Evolutionary conservation across 805 yeast genomes (phyloP).

Genomic region (Torulaspora franciscae): DNA sequence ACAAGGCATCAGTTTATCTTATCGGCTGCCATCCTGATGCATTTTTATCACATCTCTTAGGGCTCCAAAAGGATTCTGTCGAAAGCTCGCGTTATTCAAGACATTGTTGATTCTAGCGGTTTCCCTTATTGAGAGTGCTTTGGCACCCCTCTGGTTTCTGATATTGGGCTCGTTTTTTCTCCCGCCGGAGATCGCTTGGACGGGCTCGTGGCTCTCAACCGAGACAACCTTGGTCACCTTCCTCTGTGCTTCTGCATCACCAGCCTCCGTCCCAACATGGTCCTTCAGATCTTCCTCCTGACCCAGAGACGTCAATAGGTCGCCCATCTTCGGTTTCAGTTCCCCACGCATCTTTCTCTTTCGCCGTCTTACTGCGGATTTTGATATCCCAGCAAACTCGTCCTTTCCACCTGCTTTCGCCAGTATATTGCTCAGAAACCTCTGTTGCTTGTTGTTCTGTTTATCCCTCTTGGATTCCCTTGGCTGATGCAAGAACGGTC

Average conservation of each 20-base stretch:
- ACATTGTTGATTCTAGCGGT: conserved; percentile 54
- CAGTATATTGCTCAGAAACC: conserved; percentile 29
- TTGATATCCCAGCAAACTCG: conserved; percentile 49
- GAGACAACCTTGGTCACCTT: conserved; percentile 12
- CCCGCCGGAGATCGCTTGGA: conserved; percentile 19
- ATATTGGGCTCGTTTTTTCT: conserved; percentile 49
- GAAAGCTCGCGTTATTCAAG: conserved; percentile 50
- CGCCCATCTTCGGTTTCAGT: conserved; percentile 63
- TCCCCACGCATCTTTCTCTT: conserved; percentile 59
- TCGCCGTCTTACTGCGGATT: conserved; percentile 59
- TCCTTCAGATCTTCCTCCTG: conserved; percentile 29
- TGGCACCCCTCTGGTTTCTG: conserved; percentile 49
- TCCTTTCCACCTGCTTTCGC: conserved; percentile 15
- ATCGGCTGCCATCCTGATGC: conserved; percentile 1
- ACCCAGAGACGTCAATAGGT: conserved; percentile 50
- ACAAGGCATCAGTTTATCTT: neutral
- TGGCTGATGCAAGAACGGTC: conserved; percentile 48
- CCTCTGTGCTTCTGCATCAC: conserved; percentile 11
- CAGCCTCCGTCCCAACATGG: conserved; percentile 11
- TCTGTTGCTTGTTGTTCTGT: conserved; percentile 37
- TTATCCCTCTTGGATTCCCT: conserved; percentile 53
- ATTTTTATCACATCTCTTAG: conserved; percentile 52
- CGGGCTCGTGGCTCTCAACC: neutral
- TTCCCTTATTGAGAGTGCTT: conserved; percentile 53
- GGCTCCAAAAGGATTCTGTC: conserved; percentile 59